A percentile compares a stretch with the other conserved stretches of the same genome.
Evolutionary conservation across 495 filamentous ascomycete species (phyloP).

Genomic region (Lasiosphaeria ovina): DNA sequence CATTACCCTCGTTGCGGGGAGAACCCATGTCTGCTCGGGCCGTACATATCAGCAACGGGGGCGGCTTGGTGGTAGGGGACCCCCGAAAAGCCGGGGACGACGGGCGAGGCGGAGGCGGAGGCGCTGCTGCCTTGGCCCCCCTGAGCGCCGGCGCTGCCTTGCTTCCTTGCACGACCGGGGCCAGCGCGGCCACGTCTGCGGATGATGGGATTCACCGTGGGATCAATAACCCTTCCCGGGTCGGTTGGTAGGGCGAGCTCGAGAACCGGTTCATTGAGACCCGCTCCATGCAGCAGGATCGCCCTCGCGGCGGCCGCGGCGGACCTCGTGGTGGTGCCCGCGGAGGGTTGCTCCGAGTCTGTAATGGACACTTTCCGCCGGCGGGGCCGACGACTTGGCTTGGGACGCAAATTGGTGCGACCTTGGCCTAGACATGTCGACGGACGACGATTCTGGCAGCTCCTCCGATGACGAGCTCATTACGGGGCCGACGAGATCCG

Average conservation of each 20-base stretch:
- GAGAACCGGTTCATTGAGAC: conserved; percentile 76
- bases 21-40: conserved; percentile 87
- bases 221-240: conserved; percentile 36
- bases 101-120: no score
- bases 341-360: no score
- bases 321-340: conserved; percentile 49
- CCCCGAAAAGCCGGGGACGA: no score
- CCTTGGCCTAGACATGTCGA: no score
- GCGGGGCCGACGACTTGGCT: conserved; percentile 41
- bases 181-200: conserved; percentile 49
- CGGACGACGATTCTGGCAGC: no score
- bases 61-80: no score
- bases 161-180: conserved; percentile 45
- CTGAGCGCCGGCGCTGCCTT: no score
- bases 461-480: no score
- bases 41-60: no score
- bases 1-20: conserved; percentile 79
- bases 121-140: no score
- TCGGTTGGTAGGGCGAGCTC: conserved; percentile 60
- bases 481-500: conserved; percentile 79
- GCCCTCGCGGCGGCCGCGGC: conserved; percentile 51
- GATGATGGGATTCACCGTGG: conserved; percentile 48
- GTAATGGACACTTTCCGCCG: no score
- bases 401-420: conserved; percentile 42
- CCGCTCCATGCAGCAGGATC: conserved; percentile 39